These are phyloP conservation scores for Limtongia smithiae DNA, from an alignment of 805 yeast genomes.

Conservation along the genomic window DNA sequence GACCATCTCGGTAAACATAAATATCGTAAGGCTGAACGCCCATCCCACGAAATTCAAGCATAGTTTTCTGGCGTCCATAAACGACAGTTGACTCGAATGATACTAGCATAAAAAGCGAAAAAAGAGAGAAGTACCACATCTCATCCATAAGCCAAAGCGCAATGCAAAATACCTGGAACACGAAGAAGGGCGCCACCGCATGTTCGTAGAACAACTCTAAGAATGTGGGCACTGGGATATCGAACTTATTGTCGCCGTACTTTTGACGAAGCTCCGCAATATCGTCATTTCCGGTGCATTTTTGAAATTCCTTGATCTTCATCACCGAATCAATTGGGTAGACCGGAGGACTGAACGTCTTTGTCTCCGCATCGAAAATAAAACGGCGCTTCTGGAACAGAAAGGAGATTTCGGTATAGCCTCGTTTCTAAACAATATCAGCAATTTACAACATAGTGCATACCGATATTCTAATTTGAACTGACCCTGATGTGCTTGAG, in stretches of 20 bases:
- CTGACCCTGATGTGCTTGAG: slow-evolving; percentile 21
- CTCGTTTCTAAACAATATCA: slow-evolving; percentile 41
- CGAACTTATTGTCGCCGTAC: slow-evolving; percentile 85
- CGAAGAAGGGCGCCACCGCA: slow-evolving; percentile 97
- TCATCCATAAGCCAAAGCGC: slow-evolving; percentile 96
- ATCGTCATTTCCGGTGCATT: slow-evolving; percentile 49
- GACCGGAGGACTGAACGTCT: slow-evolving; percentile 73
- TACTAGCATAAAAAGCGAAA: slow-evolving; percentile 86
- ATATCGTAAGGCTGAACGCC: slow-evolving; percentile 88
- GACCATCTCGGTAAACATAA: slow-evolving; percentile 62
- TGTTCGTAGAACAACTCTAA: slow-evolving; percentile 90
- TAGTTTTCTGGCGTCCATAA: slow-evolving; percentile 89
- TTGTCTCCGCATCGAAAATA: slow-evolving; percentile 54
- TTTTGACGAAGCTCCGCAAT: slow-evolving; percentile 46
- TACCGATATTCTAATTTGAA: too few species aligned
- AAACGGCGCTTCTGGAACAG: slow-evolving; percentile 90
- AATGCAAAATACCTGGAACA: slow-evolving; percentile 92
- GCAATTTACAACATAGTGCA: slow-evolving; percentile 40
- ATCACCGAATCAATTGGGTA: slow-evolving; percentile 49
- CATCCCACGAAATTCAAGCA: slow-evolving; percentile 95
- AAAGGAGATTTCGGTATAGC: slow-evolving; percentile 64
- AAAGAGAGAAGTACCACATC: slow-evolving; percentile 91
- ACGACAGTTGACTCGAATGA: slow-evolving; percentile 93
- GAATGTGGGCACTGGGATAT: slow-evolving; percentile 92
- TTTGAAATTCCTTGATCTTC: slow-evolving; percentile 46